Percentiles rank a stretch among this genome's conserved stretches.
These are phyloP conservation scores for Telopea speciosissima DNA, from an alignment of 177 flowering plant genomes.

Conservation along the genomic window DNA sequence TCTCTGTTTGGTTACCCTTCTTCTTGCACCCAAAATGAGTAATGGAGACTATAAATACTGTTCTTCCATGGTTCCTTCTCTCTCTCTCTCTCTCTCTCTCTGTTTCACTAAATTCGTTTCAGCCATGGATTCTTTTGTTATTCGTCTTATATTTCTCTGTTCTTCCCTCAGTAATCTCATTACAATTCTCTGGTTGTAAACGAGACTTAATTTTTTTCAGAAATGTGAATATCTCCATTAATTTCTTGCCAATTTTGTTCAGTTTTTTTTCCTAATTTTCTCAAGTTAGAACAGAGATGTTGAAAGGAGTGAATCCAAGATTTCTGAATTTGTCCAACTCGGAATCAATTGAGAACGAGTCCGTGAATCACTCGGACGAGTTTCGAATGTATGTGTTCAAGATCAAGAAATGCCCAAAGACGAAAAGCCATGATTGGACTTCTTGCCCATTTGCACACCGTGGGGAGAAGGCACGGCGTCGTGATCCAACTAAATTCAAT, in stretches of 20 bases:
- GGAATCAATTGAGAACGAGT: background rate
- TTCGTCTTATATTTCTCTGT: no score
- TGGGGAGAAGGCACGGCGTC: slow-evolving; percentile 57
- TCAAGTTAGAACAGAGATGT: slow-evolving; percentile 5
- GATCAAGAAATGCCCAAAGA: slow-evolving; percentile 34
- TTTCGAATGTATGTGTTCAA: slow-evolving; percentile 63
- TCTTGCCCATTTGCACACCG: slow-evolving; percentile 58
- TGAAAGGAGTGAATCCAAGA: slow-evolving; percentile 1
- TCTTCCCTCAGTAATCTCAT: background rate
- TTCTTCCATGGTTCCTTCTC: no score
- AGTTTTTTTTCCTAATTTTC: background rate
- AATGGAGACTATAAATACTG: no score
- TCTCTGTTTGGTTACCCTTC: no score
- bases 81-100: no score
- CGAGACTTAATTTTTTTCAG: background rate
- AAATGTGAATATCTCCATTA: background rate
- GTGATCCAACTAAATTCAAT: slow-evolving; percentile 39
- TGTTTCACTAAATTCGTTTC: no score
- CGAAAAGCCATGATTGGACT: slow-evolving; percentile 59
- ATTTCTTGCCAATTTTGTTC: no score
- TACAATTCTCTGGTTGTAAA: background rate
- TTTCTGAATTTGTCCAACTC: background rate
- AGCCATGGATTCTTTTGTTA: no score
- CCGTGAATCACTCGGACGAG: slow-evolving; percentile 18
- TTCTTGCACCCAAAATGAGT: no score